Evolutionary conservation across 306 rosid genomes (phyloP).

Genomic region (Datisca glomerata): DNA sequence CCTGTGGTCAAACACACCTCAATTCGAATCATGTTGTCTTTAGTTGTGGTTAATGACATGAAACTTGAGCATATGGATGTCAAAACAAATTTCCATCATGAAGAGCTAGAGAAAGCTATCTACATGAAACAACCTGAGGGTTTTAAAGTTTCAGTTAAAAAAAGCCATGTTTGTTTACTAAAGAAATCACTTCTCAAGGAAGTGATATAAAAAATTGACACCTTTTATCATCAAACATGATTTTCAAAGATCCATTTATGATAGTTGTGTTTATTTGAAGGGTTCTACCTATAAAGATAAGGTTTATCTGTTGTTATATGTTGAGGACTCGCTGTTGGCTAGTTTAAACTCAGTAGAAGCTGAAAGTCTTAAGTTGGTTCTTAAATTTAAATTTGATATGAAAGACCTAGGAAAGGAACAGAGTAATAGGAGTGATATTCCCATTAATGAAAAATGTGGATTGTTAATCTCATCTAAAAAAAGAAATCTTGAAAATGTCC

Average conservation of each 20-base stretch:
- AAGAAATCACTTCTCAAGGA: neutral
- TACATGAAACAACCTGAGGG: too few relatives aligned
- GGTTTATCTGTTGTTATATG: neutral
- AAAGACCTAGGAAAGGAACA: too few relatives aligned
- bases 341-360: too few relatives aligned
- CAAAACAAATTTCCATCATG: neutral
- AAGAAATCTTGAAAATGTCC: too few relatives aligned
- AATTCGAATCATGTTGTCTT: neutral
- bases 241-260: neutral
- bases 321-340: neutral
- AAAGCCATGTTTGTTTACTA: too few relatives aligned
- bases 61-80: neutral
- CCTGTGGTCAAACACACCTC: neutral
- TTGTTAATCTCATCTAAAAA: too few relatives aligned
- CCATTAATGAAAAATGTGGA: too few relatives aligned
- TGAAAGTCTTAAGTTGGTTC: too few relatives aligned
- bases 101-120: too few relatives aligned
- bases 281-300: neutral
- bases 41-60: neutral
- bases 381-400: neutral
- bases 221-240: neutral
- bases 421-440: too few relatives aligned
- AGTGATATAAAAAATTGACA: neutral
- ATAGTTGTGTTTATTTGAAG: neutral
- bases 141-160: too few relatives aligned